These are phyloP conservation scores for Umbelopsis sp. DNA, from an alignment of 371 early-diverging fungal genomes.

Conservation along the genomic window DNA sequence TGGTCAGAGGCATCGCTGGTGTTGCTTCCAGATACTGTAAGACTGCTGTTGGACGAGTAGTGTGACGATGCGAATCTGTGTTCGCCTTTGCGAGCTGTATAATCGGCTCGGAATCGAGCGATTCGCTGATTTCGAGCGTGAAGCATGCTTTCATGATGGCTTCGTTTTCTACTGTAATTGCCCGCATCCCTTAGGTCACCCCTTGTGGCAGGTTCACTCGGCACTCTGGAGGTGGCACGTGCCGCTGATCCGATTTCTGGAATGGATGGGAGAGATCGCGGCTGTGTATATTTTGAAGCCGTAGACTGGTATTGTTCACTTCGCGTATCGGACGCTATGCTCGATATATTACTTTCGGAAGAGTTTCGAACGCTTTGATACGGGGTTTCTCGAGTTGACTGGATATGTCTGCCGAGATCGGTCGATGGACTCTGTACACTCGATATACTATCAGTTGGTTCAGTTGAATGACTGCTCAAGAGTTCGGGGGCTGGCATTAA, in stretches of 20 bases:
- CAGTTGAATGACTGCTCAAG: background rate
- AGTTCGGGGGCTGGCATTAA: background rate
- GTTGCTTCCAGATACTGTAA: slow-evolving; percentile 12
- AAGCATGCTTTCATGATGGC: slow-evolving; percentile 2
- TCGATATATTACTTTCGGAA: slow-evolving; percentile 9
- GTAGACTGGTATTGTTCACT: background rate
- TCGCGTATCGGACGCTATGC: background rate
- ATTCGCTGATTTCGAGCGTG: slow-evolving; percentile 13
- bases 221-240: background rate
- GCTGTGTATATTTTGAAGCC: background rate
- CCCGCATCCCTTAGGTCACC: background rate
- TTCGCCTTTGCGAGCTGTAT: slow-evolving; percentile 4
- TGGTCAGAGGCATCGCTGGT: slow-evolving; percentile 9
- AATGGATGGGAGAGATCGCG: background rate
- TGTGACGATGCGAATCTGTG: background rate
- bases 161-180: background rate
- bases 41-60: background rate
- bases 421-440: background rate
- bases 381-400: background rate
- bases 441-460: background rate
- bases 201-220: background rate
- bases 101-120: slow-evolving; percentile 11
- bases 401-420: background rate
- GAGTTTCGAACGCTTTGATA: background rate
- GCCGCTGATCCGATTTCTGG: background rate